phyloP scores from a whole-genome alignment of 306 rosid species.

The Gynostemma pentaphyllum region DNA sequence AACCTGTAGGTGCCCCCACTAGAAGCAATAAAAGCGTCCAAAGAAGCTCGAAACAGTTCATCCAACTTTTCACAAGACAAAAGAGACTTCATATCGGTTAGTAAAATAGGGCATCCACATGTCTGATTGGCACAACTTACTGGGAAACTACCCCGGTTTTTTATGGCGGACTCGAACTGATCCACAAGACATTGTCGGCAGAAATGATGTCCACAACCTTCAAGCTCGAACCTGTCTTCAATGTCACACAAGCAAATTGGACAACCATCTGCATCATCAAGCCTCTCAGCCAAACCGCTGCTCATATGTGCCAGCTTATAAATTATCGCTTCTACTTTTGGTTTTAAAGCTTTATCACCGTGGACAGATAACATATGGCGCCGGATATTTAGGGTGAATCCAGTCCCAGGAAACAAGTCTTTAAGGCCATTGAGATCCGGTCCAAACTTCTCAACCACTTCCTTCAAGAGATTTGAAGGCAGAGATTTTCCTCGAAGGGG shows the following conservation, averaged over 20 bases:
- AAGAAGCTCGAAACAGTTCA: conserved; percentile 78
- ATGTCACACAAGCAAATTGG: conserved; percentile 83
- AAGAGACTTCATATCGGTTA: conserved; percentile 49
- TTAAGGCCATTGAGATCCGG: conserved; percentile 70
- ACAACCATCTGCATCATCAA: conserved; percentile 36
- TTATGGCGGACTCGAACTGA: conserved; percentile 75
- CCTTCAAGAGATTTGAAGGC: conserved; percentile 78
- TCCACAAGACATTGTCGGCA: conserved; percentile 64
- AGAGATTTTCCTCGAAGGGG: conserved; percentile 49
- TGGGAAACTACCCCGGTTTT: conserved; percentile 68
- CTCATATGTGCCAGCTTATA: conserved; percentile 32
- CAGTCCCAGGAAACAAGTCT: conserved; percentile 60
- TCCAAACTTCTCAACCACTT: conserved; percentile 65
- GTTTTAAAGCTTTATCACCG: conserved; percentile 60
- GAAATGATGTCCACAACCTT: conserved; percentile 58
- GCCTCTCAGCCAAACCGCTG: conserved; percentile 23
- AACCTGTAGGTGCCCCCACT: conserved; percentile 57
- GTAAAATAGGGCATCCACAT: conserved; percentile 41
- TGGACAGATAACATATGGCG: conserved; percentile 38
- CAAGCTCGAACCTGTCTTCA: conserved; percentile 60
- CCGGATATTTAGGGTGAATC: conserved; percentile 40
- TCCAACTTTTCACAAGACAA: conserved; percentile 53
- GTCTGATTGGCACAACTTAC: conserved; percentile 40
- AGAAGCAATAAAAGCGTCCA: conserved; percentile 55
- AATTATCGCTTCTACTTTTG: conserved; percentile 46